A percentile compares a stretch with the other conserved stretches of the same genome.
These are phyloP conservation scores for Phytomonas francai DNA, from an alignment of 208 protist species.

Conservation along the genomic window DNA sequence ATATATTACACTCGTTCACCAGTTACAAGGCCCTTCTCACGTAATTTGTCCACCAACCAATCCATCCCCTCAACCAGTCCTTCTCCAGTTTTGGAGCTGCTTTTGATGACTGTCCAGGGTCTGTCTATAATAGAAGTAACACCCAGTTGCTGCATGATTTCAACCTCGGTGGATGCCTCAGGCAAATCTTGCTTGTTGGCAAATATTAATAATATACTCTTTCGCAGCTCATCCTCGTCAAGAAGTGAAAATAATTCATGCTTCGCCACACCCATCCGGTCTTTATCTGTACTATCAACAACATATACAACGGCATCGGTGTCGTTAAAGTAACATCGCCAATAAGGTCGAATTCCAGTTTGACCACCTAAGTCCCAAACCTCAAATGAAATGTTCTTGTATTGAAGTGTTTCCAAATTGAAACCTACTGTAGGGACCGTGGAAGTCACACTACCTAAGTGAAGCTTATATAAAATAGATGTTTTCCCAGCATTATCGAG, in stretches of 20 bases:
- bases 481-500: conserved; percentile 97
- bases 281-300: conserved; percentile 90
- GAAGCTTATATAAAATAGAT: conserved; percentile 97
- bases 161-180: conserved; percentile 46
- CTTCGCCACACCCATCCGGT: conserved; percentile 85
- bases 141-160: conserved; percentile 71
- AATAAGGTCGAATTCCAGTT: conserved; percentile 94
- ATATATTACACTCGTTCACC: conserved; percentile 2
- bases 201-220: conserved; percentile 90
- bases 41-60: conserved; percentile 87
- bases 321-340: conserved; percentile 96
- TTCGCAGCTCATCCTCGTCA: conserved; percentile 81
- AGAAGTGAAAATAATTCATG: conserved; percentile 84
- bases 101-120: conserved; percentile 92
- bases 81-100: conserved; percentile 91
- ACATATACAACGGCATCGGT: conserved; percentile 93
- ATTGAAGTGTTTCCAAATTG: conserved; percentile 96
- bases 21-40: conserved; percentile 36
- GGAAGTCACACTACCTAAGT: conserved; percentile 95
- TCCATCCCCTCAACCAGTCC: conserved; percentile 92
- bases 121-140: conserved; percentile 79
- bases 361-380: conserved; percentile 98
- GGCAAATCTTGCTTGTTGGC: conserved; percentile 95
- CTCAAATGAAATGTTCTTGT: conserved; percentile 98
- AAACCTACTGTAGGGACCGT: conserved; percentile 98